These are phyloP conservation scores for Suillus clintonianus DNA, from an alignment of 768 basidiomycete species.

Conservation along the genomic window DNA sequence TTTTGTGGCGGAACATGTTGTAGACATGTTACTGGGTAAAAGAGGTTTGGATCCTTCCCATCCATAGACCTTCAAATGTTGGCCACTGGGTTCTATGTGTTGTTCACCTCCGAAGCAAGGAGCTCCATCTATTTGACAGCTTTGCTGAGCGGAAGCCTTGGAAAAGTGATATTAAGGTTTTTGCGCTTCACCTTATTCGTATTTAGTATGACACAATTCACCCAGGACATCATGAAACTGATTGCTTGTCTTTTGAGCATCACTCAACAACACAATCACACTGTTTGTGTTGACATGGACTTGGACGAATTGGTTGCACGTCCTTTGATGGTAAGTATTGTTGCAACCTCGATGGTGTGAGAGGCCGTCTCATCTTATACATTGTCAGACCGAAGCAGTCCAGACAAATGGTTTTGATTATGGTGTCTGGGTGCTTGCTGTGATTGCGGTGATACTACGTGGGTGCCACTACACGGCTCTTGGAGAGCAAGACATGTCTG, in stretches of 20 bases:
- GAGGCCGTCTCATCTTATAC: neutral
- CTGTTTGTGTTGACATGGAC: neutral
- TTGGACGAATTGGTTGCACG: neutral
- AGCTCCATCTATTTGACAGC: slow-evolving; percentile 36
- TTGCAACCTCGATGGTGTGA: neutral
- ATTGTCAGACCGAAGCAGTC: neutral
- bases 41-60: slow-evolving; percentile 36
- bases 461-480: slow-evolving; percentile 2
- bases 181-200: neutral
- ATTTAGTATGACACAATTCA: neutral
- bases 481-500: slow-evolving; percentile 1
- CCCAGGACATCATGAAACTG: neutral
- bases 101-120: slow-evolving; percentile 5
- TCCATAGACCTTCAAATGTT: slow-evolving; percentile 23
- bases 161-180: slow-evolving; percentile 3
- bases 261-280: neutral
- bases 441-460: neutral
- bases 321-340: neutral
- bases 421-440: slow-evolving; percentile 23
- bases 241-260: neutral
- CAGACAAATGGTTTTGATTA: slow-evolving; percentile 22
- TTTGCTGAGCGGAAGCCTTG: slow-evolving; percentile 11
- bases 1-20: slow-evolving; percentile 21
- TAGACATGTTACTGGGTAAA: slow-evolving; percentile 29
- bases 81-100: slow-evolving; percentile 36